Evolutionary conservation across 2,329 filamentous ascomycete species (phyloP).

Genomic region (Trichoderma simmonsii): DNA sequence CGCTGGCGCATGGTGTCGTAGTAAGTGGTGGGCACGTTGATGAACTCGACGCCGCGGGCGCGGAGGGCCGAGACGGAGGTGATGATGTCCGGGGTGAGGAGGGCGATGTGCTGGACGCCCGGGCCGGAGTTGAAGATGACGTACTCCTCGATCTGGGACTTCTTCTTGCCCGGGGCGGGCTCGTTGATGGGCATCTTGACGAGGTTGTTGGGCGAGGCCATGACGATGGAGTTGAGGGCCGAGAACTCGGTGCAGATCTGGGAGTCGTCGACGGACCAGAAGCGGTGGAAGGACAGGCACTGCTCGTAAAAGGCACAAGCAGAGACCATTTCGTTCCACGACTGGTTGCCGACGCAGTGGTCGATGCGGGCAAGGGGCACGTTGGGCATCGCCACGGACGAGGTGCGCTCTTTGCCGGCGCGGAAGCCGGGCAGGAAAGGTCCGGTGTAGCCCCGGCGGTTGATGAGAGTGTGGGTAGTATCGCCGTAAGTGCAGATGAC

Average conservation of each 20-base stretch:
- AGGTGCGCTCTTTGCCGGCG: constrained; percentile 42
- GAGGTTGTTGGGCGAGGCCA: constrained; percentile 77
- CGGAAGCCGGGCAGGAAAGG: constrained; percentile 82
- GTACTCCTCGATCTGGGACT: constrained; percentile 91
- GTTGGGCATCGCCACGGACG: constrained; percentile 51
- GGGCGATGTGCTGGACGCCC: constrained; percentile 90
- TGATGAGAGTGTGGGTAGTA: constrained; percentile 89
- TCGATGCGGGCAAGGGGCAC: constrained; percentile 75
- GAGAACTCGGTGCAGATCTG: constrained; percentile 92
- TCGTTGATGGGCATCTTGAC: constrained; percentile 99
- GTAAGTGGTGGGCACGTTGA: constrained; percentile 82
- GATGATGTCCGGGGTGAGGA: constrained; percentile 79
- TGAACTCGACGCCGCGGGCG: constrained; percentile 89
- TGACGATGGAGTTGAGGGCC: constrained; percentile 83
- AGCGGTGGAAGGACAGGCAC: constrained; percentile 88
- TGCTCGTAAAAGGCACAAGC: constrained; percentile 76
- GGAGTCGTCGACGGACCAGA: constrained; percentile 94
- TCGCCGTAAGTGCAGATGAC: constrained; percentile 91
- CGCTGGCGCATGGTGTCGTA: constrained; percentile 74
- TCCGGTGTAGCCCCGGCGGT: constrained; percentile 66
- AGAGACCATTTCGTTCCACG: constrained; percentile 81
- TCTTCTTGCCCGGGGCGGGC: constrained; percentile 83
- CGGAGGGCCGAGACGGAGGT: constrained; percentile 71
- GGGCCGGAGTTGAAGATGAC: constrained; percentile 86
- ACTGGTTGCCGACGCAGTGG: constrained; percentile 96